Percentiles rank a stretch among this genome's conserved stretches.
Evolutionary conservation across 208 protist species (phyloP).

Genomic region (Leishmania major): DNA sequence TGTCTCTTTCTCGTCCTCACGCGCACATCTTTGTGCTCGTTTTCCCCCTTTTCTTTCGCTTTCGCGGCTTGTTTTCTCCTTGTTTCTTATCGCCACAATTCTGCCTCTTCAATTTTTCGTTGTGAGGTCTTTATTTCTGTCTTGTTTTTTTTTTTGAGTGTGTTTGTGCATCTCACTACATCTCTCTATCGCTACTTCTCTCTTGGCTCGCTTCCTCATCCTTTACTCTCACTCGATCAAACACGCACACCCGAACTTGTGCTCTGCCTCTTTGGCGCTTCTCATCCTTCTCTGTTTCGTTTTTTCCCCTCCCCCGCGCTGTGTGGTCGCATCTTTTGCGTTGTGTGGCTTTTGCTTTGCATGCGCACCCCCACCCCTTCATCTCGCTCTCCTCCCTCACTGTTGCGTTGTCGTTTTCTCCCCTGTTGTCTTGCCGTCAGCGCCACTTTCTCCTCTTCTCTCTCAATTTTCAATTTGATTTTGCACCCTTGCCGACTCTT

Average conservation of each 20-base stretch:
- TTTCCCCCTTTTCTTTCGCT: background rate
- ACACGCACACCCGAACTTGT: too few relatives aligned
- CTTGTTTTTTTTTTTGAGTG: background rate
- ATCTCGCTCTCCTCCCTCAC: background rate
- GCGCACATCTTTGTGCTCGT: background rate
- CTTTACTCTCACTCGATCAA: background rate
- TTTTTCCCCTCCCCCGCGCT: background rate
- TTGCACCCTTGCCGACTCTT: background rate
- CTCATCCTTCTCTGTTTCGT: background rate
- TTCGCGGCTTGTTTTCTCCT: background rate
- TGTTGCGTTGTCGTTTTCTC: background rate
- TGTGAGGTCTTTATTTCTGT: background rate
- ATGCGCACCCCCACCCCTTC: background rate
- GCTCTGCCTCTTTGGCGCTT: background rate
- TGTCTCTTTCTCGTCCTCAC: background rate
- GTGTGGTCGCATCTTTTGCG: background rate
- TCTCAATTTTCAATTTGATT: background rate
- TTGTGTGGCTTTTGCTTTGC: background rate
- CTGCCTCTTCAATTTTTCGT: background rate
- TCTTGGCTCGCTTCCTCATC: background rate
- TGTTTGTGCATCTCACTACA: slow-evolving; percentile 8
- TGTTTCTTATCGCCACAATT: background rate
- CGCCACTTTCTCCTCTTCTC: background rate
- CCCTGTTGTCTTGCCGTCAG: background rate
- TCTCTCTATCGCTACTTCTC: background rate